phyloP scores from a whole-genome alignment of 495 filamentous ascomycete genomes.

The Hyphodiscus hymeniophilus region DNA sequence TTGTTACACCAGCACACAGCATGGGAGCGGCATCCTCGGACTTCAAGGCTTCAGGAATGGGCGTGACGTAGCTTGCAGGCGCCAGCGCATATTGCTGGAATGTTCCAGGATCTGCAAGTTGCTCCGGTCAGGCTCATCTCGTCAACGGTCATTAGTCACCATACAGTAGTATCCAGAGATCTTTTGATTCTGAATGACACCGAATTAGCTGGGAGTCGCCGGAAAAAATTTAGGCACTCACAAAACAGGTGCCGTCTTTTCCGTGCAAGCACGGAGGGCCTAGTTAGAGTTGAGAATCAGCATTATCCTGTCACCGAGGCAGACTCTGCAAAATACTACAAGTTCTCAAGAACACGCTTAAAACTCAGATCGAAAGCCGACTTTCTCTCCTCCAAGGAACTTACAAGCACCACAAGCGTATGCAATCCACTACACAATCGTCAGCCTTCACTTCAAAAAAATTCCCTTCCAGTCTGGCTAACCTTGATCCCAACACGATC shows the following conservation, averaged over 20 bases:
- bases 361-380: too few relatives aligned
- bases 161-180: constrained; percentile 36
- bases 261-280: constrained; percentile 43
- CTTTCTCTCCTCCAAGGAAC: background rate
- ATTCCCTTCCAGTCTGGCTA: background rate
- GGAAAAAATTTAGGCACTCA: constrained; percentile 14
- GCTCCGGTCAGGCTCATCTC: constrained; percentile 32
- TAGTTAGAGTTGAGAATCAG: too few relatives aligned
- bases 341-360: too few relatives aligned
- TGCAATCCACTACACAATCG: constrained; percentile 32
- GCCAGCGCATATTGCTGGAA: constrained; percentile 66
- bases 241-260: constrained; percentile 49
- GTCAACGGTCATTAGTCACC: background rate
- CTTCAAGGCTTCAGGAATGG: constrained; percentile 52
- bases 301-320: too few relatives aligned
- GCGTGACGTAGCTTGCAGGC: constrained; percentile 59
- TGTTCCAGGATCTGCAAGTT: constrained; percentile 45
- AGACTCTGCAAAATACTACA: too few relatives aligned
- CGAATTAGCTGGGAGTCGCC: constrained; percentile 2
- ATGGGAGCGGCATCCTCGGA: constrained; percentile 56
- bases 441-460: constrained; percentile 3
- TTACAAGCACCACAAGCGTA: constrained; percentile 28
- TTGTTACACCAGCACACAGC: constrained; percentile 53
- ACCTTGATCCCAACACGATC: constrained; percentile 56
- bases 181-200: constrained; percentile 33